Percentiles rank a stretch among this genome's conserved stretches.
These are phyloP conservation scores for Elongisporangium undulatum DNA, from an alignment of 352 stramenopile species.

Conservation along the genomic window DNA sequence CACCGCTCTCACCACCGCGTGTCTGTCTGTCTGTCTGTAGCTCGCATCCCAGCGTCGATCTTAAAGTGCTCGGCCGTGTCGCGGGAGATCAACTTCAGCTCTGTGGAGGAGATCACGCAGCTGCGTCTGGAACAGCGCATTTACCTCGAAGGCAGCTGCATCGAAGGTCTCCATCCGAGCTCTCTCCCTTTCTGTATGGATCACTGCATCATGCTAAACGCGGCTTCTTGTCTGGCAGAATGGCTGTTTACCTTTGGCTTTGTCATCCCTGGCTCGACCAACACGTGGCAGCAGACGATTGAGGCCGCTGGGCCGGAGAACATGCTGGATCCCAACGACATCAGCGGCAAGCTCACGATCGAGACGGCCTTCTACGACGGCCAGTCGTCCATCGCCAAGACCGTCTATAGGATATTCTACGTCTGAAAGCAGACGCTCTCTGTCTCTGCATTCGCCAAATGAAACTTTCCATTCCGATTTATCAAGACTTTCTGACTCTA, in stretches of 20 bases:
- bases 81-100: conserved; percentile 94
- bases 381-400: conserved; percentile 84
- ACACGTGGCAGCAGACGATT: conserved; percentile 96
- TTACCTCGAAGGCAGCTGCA: conserved; percentile 84
- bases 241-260: conserved; percentile 96
- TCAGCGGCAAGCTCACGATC: conserved; percentile 92
- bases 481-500: conserved; percentile 1
- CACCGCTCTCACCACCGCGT: neutral
- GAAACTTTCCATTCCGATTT: neutral
- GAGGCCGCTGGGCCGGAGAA: conserved; percentile 82
- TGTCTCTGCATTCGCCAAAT: conserved; percentile 1
- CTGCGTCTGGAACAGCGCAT: conserved; percentile 93
- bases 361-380: conserved; percentile 96
- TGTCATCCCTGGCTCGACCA: conserved; percentile 94
- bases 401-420: conserved; percentile 93
- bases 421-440: conserved; percentile 39
- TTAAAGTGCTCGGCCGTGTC: conserved; percentile 89
- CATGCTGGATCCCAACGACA: conserved; percentile 84
- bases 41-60: conserved; percentile 76
- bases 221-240: conserved; percentile 36
- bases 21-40: conserved; percentile 14
- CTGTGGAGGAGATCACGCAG: conserved; percentile 79
- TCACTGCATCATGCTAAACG: neutral
- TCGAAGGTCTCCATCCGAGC: conserved; percentile 61
- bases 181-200: neutral